Conservation (phyloP, 345 rosid species). For the Crucihimalaya himalaica region DNA sequence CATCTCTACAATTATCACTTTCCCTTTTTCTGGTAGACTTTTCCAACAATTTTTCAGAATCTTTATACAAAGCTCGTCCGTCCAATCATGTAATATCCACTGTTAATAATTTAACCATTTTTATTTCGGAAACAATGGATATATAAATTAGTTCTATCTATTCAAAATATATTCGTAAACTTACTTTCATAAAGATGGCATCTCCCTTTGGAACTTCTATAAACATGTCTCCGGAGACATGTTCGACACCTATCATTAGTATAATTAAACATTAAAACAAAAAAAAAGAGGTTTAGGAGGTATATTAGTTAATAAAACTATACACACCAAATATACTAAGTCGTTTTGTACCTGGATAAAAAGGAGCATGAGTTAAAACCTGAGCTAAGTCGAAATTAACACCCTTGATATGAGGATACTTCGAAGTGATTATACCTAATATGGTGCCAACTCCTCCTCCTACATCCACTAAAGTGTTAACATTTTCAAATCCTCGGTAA, state of each 20-base stretch:
- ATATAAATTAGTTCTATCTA: background rate
- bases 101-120: too few species aligned
- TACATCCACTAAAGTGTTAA: too few species aligned
- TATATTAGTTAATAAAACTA: too few species aligned
- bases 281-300: background rate
- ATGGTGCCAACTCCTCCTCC: too few species aligned
- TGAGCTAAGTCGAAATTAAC: too few species aligned
- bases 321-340: background rate
- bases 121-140: background rate
- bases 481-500: too few species aligned
- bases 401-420: too few species aligned
- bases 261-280: background rate
- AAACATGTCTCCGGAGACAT: conserved; percentile 84
- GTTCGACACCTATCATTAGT: conserved; percentile 56
- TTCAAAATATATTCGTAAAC: background rate
- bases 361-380: too few species aligned
- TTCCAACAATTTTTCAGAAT: conserved; percentile 51
- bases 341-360: background rate
- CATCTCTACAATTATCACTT: conserved; percentile 44
- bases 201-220: conserved; percentile 66
- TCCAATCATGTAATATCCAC: conserved; percentile 50
- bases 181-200: conserved; percentile 83
- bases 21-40: conserved; percentile 45
- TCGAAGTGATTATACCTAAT: too few species aligned
- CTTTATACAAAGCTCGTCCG: conserved; percentile 45